These are phyloP conservation scores for Plenodomus tracheiphilus DNA, from an alignment of 2,329 filamentous ascomycete species.

Conservation along the genomic window DNA sequence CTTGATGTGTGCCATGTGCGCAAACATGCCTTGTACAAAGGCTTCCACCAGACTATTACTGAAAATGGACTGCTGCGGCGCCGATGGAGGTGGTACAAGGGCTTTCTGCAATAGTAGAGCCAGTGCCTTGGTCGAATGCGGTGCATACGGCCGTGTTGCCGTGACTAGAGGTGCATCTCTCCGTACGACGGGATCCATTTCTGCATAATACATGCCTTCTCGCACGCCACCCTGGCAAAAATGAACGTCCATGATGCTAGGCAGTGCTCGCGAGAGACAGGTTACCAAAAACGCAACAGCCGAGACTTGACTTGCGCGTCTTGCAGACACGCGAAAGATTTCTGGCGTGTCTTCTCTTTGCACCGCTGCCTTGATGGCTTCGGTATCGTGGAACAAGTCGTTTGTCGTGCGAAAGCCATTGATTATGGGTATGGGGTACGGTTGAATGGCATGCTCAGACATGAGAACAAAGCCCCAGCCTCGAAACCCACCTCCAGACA, in stretches of 20 bases:
- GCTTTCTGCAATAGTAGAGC: conserved; percentile 57
- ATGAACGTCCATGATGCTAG: conserved; percentile 68
- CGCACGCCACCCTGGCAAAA: conserved; percentile 89
- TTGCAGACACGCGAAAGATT: conserved; percentile 74
- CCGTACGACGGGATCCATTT: conserved; percentile 62
- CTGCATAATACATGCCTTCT: conserved; percentile 79
- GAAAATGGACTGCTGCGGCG: conserved; percentile 31
- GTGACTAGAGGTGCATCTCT: conserved; percentile 68
- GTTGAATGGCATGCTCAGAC: conserved; percentile 70
- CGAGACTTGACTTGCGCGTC: conserved; percentile 78
- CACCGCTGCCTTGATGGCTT: conserved; percentile 49
- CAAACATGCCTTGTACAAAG: conserved; percentile 63
- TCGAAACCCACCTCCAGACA: conserved; percentile 87
- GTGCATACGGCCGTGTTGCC: conserved; percentile 59
- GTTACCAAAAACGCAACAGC: conserved; percentile 82
- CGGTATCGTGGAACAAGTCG: conserved; percentile 62
- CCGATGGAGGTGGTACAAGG: conserved; percentile 13
- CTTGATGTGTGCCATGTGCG: conserved; percentile 49
- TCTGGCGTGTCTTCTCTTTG: conserved; percentile 43
- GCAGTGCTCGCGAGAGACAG: conserved; percentile 70
- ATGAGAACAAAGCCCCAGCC: conserved; percentile 91
- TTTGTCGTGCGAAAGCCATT: conserved; percentile 74
- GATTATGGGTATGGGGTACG: conserved; percentile 82
- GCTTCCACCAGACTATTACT: conserved; percentile 56
- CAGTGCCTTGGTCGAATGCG: conserved; percentile 53